phyloP scores from a whole-genome alignment of 768 basidiomycete genomes.

The Polyporus arcularius region DNA sequence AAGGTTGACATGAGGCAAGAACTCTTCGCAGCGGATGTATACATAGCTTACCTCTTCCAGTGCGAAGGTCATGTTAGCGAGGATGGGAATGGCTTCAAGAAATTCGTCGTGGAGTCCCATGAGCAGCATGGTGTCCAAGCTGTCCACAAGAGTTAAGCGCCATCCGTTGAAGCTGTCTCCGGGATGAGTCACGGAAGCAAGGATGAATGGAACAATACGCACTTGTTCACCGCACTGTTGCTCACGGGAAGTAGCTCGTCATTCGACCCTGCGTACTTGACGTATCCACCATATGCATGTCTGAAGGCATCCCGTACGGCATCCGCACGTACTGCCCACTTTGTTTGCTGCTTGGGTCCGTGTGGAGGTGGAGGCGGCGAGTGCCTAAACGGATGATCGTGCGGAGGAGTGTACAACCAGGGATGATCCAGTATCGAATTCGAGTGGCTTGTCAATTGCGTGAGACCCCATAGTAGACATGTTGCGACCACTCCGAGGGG shows the following conservation, averaged over 20 bases:
- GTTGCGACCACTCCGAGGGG: slow-evolving; percentile 7
- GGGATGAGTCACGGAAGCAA: neutral
- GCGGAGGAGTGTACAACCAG: slow-evolving; percentile 12
- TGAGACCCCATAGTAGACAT: slow-evolving; percentile 7
- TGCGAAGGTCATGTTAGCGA: slow-evolving; percentile 52
- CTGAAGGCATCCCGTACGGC: slow-evolving; percentile 63
- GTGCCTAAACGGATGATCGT: neutral
- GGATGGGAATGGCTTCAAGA: slow-evolving; percentile 54
- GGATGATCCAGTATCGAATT: neutral
- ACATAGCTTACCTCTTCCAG: slow-evolving; percentile 39
- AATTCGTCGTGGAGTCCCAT: slow-evolving; percentile 79
- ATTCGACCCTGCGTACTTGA: slow-evolving; percentile 54
- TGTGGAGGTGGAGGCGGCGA: neutral
- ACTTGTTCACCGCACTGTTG: slow-evolving; percentile 53
- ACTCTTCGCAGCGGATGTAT: slow-evolving; percentile 1
- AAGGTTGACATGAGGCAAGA: neutral
- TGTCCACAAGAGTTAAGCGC: slow-evolving; percentile 78
- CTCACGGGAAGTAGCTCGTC: slow-evolving; percentile 65
- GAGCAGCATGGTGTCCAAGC: slow-evolving; percentile 83
- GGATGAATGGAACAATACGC: slow-evolving; percentile 19
- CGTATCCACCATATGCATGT: slow-evolving; percentile 69
- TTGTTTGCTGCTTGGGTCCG: slow-evolving; percentile 17
- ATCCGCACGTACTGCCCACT: slow-evolving; percentile 55
- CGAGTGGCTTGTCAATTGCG: slow-evolving; percentile 5
- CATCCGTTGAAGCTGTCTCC: slow-evolving; percentile 71